Base-by-base conservation (phyloP, 495 filamentous ascomycete genomes). In the Penicillium simplicissimum region DNA sequence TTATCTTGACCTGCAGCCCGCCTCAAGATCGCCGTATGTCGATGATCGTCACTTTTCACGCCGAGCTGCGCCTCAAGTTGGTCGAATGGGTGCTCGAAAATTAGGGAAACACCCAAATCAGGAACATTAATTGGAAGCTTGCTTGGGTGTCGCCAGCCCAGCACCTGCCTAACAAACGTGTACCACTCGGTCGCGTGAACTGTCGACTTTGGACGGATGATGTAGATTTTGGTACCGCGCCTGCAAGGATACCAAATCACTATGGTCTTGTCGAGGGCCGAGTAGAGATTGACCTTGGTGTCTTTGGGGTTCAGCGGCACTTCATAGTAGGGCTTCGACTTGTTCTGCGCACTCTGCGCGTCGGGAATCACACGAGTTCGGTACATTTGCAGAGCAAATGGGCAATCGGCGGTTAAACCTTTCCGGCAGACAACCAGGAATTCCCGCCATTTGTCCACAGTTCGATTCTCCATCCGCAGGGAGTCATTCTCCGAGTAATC, bases 151-250 rank as follows among this genome's bases (percentile, higher is more conserved):
- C 77, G 76, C 78, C 83, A 87, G 23, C 88, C 89, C 11, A 90
- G 74, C 2, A 81, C 76, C 37, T 85, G 81, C 10, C 82, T 78
- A 14, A 92, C 73, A 60, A 91, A 92, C 0, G 89, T 90, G 64
- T 88, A 91, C 89, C 89, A 92, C 65, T 92, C 89, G 31, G 88
- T 82, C 21, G 86, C 82, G 59, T 84, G 84, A 6, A 86, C 86
- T 9, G 82, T 77, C 42, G 88, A 90, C 19, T 85, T 82, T 5
- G 89, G 82, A 17, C 86, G 84, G 65, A 92, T 74, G 38, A 90
- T 88, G 64, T 85, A 90, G 47, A 92, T 88, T 56, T 76, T 81
- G 9, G 84, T 88, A 15, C 87, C 86, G 14, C 61, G 70, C 55
- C 79, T 84, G 61, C 71, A 75, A 19, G 84, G 82, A 33, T 80